Base-by-base conservation (phyloP, 148 eudicot species). In the Rhododendron simsii region DNA sequence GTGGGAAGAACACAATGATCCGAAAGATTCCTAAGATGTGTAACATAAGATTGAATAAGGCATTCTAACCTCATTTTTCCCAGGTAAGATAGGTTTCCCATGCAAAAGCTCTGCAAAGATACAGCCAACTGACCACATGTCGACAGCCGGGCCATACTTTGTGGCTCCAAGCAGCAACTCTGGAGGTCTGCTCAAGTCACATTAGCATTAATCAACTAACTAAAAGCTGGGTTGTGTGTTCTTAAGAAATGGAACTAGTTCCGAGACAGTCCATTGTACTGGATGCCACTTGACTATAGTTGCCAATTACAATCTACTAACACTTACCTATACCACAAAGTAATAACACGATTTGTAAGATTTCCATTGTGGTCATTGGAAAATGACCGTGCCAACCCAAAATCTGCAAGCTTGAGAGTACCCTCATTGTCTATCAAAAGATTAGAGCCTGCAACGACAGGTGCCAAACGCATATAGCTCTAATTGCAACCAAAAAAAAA, bases 321-420 rank as follows among this genome's bases (percentile, higher is more conserved):
- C 7, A 80, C 83, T 81, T 91, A 92, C 94, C 93, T 88, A 82
- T 92, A 92, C 92, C 94, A 91, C 83, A 92, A 87, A 65, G 94
- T 92, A 74, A 92, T 91, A 23, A 92, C 94, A 80, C 94, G 93
- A 86, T 92, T 92, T 81, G 94, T 92, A 80, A 92, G 94, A 87
- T 92, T 91, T 87, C 87, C 93, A 86, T 89, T 89, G 51, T 88
- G 91, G 84, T 91, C 91, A 83, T 87, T 86, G 23, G 94, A 84
- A 77, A 86, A 91, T 51, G 93, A 88, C 77, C 94, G 91, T 9
- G 96, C 94, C 75, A 93, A 88, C 81, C 98, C 98, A 89, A 95
- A 95, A 91, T 95, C 96, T 35, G 95, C 96, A 85, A 95, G 95
- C 93, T 95, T 95, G 87, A 93, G 89, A 90, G 90, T 95, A 79